Conservation (phyloP, 768 basidiomycete species). For the Boletus edulis region DNA sequence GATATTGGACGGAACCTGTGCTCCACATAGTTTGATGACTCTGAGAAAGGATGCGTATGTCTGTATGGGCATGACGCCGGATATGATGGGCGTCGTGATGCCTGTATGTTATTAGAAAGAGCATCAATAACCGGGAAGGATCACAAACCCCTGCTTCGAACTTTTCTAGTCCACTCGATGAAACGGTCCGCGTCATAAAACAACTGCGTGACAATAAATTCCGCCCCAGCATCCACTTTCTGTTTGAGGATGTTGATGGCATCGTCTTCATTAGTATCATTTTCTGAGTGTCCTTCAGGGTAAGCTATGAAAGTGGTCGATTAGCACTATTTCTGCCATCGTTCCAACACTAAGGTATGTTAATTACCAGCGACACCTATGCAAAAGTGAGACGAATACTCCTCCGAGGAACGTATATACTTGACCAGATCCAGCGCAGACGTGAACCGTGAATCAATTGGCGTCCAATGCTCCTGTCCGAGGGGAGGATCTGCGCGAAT, state of each 20-base stretch:
- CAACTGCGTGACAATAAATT: slow-evolving; percentile 94
- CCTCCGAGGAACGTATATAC: slow-evolving; percentile 76
- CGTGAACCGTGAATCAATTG: slow-evolving; percentile 78
- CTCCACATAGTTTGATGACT: slow-evolving; percentile 85
- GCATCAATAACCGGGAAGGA: background rate
- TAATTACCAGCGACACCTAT: slow-evolving; percentile 87
- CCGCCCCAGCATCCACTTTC: slow-evolving; percentile 93
- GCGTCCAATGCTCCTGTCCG: slow-evolving; percentile 91
- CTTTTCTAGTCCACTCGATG: slow-evolving; percentile 70
- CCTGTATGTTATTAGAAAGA: slow-evolving; percentile 46
- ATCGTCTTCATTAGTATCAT: slow-evolving; percentile 51
- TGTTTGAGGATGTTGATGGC: slow-evolving; percentile 71
- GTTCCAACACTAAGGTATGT: background rate
- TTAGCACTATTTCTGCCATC: background rate
- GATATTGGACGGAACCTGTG: slow-evolving; percentile 66
- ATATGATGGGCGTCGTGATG: slow-evolving; percentile 86
- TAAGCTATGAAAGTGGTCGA: slow-evolving; percentile 57
- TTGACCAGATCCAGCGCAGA: slow-evolving; percentile 88
- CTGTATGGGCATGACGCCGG: slow-evolving; percentile 97
- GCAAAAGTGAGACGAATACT: slow-evolving; percentile 84
- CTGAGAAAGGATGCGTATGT: slow-evolving; percentile 93
- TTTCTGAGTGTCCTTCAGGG: slow-evolving; percentile 84
- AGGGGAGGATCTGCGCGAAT: slow-evolving; percentile 75
- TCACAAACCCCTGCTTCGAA: slow-evolving; percentile 65
- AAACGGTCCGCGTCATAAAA: slow-evolving; percentile 96